Percentiles rank a stretch among this genome's conserved stretches.
phyloP scores from a whole-genome alignment of 441 rosid species.

The Biscutella laevigata region DNA sequence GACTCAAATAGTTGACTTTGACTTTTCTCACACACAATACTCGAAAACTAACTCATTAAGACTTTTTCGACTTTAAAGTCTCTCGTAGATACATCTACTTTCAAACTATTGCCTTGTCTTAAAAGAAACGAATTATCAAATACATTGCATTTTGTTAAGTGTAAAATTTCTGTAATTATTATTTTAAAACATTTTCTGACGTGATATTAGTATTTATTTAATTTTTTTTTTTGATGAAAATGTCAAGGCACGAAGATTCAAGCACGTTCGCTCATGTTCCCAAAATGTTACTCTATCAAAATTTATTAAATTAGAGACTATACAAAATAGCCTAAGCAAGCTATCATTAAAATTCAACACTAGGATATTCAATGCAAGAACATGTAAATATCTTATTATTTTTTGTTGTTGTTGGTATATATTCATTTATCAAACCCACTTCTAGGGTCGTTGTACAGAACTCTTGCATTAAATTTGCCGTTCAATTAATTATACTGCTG shows the following conservation, averaged over 20 bases:
- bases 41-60: neutral
- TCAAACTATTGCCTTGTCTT: neutral
- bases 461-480: slow-evolving; percentile 15
- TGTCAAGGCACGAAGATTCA: slow-evolving; percentile 27
- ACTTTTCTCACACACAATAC: neutral
- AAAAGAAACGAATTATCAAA: neutral
- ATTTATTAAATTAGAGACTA: slow-evolving; percentile 7
- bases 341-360: slow-evolving; percentile 13
- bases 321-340: slow-evolving; percentile 14
- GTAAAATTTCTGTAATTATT: neutral
- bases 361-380: slow-evolving; percentile 24
- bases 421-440: slow-evolving; percentile 18
- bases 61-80: neutral
- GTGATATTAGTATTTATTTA: slow-evolving; percentile 14
- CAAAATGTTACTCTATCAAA: slow-evolving; percentile 21
- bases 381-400: slow-evolving; percentile 8
- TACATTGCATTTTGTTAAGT: neutral
- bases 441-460: slow-evolving; percentile 18
- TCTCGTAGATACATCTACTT: too few relatives aligned
- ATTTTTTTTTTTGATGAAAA: slow-evolving; percentile 13
- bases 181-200: neutral
- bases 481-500: slow-evolving; percentile 1
- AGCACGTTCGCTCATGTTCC: slow-evolving; percentile 27
- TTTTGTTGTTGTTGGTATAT: neutral
- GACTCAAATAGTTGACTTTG: slow-evolving; percentile 22